Evolutionary conservation across 192 early-diverging fungal genomes (phyloP).

Genomic region (Podila epigama): DNA sequence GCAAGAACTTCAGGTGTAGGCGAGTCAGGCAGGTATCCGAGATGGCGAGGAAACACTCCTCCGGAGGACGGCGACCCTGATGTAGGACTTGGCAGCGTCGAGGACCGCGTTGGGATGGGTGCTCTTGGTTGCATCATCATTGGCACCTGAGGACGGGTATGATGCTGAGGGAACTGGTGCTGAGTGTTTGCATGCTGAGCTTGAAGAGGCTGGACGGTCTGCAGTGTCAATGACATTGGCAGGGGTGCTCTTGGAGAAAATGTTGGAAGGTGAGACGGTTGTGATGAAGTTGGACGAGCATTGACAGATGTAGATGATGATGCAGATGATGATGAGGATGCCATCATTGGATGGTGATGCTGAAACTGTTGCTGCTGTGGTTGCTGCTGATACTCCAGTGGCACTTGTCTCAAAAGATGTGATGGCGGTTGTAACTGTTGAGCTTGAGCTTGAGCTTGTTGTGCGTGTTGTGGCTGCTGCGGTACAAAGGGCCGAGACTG

Average conservation of each 20-base stretch:
- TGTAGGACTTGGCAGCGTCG: not conserved
- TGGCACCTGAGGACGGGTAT: not conserved
- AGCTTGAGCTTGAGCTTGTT: not conserved
- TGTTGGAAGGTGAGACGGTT: not conserved
- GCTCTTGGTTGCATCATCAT: not conserved
- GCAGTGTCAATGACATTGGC: not conserved
- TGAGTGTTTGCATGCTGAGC: not conserved
- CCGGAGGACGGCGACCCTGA: not conserved
- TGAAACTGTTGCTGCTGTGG: not conserved
- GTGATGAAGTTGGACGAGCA: not conserved
- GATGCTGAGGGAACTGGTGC: not conserved
- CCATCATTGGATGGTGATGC: not conserved
- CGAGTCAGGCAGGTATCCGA: slow-evolving; percentile 29
- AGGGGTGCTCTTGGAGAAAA: not conserved
- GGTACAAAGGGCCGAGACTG: slow-evolving; percentile 5
- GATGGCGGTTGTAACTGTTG: not conserved
- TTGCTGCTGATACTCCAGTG: slow-evolving; percentile 1
- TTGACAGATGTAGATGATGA: too few species aligned
- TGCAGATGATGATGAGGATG: not conserved
- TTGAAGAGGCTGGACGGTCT: not conserved
- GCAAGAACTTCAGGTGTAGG: slow-evolving; percentile 46
- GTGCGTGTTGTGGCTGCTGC: not conserved
- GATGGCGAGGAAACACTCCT: slow-evolving; percentile 2
- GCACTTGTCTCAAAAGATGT: slow-evolving; percentile 1
- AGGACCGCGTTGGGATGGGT: not conserved